Percentiles rank a stretch among this genome's conserved stretches.
Evolutionary conservation across 192 early-diverging fungal species (phyloP).

Genomic region (Geranomyces variabilis): DNA sequence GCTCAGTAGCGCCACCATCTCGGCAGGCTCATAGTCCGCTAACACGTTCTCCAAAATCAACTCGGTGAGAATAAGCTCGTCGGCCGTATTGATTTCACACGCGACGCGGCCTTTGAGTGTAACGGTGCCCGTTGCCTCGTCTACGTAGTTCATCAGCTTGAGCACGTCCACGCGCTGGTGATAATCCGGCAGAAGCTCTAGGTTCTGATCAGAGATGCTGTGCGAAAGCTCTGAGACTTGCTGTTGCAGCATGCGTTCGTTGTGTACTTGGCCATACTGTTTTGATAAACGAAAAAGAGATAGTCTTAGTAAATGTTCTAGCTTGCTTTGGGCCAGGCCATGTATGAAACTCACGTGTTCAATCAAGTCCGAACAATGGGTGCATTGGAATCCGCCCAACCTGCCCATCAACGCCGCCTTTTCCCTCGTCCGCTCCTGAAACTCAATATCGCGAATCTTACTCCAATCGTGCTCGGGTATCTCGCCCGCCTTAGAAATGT

Average conservation of each 20-base stretch:
- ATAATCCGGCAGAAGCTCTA: constrained; percentile 93
- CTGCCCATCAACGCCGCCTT: constrained; percentile 56
- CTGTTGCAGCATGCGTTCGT: constrained; percentile 63
- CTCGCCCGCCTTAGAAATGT: constrained; percentile 32
- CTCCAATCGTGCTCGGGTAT: constrained; percentile 78
- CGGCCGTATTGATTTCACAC: constrained; percentile 96
- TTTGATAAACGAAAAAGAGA: neutral
- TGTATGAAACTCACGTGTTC: constrained; percentile 65
- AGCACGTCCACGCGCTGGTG: constrained; percentile 85
- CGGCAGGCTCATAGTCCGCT: constrained; percentile 84
- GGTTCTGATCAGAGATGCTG: constrained; percentile 87
- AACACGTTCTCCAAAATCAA: constrained; percentile 92
- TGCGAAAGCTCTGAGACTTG: constrained; percentile 76
- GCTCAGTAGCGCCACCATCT: constrained; percentile 90
- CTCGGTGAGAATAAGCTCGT: constrained; percentile 93
- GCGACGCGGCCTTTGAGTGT: constrained; percentile 95
- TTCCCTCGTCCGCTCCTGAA: constrained; percentile 72
- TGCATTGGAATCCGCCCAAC: constrained; percentile 67
- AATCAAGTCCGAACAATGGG: constrained; percentile 73
- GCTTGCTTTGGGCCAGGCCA: neutral
- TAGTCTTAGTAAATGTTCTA: neutral
- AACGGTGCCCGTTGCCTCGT: constrained; percentile 76
- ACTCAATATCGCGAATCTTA: constrained; percentile 86
- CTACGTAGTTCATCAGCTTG: constrained; percentile 77
- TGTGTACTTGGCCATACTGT: constrained; percentile 59